phyloP scores from a whole-genome alignment of 768 basidiomycete genomes.

The Tulasnella sp. region DNA sequence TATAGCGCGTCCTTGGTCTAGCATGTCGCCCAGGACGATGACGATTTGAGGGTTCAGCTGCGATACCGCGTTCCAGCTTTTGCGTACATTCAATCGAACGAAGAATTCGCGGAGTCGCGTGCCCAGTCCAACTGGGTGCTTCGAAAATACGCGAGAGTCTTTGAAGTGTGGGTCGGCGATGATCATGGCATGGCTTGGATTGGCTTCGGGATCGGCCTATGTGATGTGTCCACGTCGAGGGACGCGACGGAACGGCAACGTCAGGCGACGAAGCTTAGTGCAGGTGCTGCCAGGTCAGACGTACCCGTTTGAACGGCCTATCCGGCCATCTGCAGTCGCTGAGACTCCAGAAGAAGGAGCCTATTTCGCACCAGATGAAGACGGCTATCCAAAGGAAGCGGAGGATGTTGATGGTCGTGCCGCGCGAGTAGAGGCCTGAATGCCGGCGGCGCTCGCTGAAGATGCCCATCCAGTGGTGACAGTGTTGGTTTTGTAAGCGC shows the following conservation, averaged over 20 bases:
- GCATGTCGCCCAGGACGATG: slow-evolving; percentile 89
- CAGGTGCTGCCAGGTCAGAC: slow-evolving; percentile 36
- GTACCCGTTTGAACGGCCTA: slow-evolving; percentile 34
- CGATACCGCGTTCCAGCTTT: slow-evolving; percentile 75
- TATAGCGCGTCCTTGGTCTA: slow-evolving; percentile 75
- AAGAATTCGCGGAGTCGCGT: slow-evolving; percentile 65
- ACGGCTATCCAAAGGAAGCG: slow-evolving; percentile 62
- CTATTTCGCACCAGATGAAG: slow-evolving; percentile 72
- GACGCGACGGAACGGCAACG: slow-evolving; percentile 42
- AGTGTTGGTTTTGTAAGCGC: not conserved
- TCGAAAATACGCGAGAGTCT: slow-evolving; percentile 73
- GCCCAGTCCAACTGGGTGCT: slow-evolving; percentile 50
- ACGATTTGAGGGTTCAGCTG: slow-evolving; percentile 68
- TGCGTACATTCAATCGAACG: slow-evolving; percentile 81
- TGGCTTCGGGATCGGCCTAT: slow-evolving; percentile 33
- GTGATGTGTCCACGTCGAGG: slow-evolving; percentile 40
- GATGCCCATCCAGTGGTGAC: not conserved
- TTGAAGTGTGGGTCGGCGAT: slow-evolving; percentile 89
- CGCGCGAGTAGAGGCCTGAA: slow-evolving; percentile 30
- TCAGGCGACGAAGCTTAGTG: not conserved
- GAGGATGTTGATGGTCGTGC: slow-evolving; percentile 49
- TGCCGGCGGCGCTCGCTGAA: slow-evolving; percentile 26
- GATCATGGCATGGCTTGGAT: slow-evolving; percentile 67
- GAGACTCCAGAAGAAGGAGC: slow-evolving; percentile 56
- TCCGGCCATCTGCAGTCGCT: slow-evolving; percentile 67